These are phyloP conservation scores for Aspergillus asperescens DNA, from an alignment of 495 filamentous ascomycete species.

Conservation along the genomic window DNA sequence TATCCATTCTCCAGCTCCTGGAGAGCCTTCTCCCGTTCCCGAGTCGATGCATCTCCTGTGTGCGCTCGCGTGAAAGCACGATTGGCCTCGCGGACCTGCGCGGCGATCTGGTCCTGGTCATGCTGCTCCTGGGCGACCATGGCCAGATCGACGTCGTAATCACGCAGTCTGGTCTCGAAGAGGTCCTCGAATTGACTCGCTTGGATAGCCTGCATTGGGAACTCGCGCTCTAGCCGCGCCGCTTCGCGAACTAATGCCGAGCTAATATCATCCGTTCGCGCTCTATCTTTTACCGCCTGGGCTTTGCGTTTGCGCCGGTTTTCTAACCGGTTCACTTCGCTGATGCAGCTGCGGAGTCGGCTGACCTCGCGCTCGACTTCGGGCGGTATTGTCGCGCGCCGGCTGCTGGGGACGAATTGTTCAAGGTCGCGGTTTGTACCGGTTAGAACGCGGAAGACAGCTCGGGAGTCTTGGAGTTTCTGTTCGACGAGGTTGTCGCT, in stretches of 20 bases:
- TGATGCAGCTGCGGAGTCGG: constrained; percentile 67
- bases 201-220: constrained; percentile 75
- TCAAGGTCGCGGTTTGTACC: constrained; percentile 74
- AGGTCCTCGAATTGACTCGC: constrained; percentile 86
- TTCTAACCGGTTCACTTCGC: constrained; percentile 77
- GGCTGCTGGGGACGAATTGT: constrained; percentile 82
- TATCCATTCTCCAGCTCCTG: constrained; percentile 90
- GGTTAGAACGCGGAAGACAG: constrained; percentile 65
- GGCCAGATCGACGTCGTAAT: constrained; percentile 73
- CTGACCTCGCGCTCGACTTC: constrained; percentile 72
- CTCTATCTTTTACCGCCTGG: constrained; percentile 69
- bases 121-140: constrained; percentile 63
- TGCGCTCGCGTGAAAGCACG: constrained; percentile 64
- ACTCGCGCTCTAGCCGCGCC: constrained; percentile 75
- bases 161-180: constrained; percentile 72
- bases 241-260: constrained; percentile 74
- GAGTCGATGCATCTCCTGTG: constrained; percentile 65
- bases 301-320: constrained; percentile 69
- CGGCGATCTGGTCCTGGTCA: constrained; percentile 68
- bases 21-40: constrained; percentile 77
- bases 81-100: constrained; percentile 68
- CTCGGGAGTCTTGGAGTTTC: constrained; percentile 72
- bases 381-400: constrained; percentile 69
- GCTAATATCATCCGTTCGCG: constrained; percentile 83
- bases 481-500: constrained; percentile 76